Conservation (phyloP, 148 eudicot species). For the Nepenthes mirabilis region DNA sequence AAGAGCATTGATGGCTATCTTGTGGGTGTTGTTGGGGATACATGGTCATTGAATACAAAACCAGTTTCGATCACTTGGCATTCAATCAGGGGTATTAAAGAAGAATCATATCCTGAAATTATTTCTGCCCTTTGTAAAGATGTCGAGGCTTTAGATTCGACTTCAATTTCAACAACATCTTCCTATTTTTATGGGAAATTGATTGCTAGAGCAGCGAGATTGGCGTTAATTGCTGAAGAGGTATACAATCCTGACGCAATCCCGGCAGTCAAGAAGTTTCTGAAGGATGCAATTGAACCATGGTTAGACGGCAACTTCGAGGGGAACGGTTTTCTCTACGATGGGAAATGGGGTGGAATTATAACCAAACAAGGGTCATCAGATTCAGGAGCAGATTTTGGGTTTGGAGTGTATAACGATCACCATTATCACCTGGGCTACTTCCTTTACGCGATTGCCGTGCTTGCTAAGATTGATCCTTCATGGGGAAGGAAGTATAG, state of each 20-base stretch:
- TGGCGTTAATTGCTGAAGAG: conserved; percentile 92
- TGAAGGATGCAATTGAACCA: conserved; percentile 73
- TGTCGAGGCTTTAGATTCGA: conserved; percentile 37
- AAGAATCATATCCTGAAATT: conserved; percentile 51
- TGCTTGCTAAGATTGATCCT: conserved; percentile 86
- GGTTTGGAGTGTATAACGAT: conserved; percentile 85
- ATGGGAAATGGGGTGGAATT: conserved; percentile 81
- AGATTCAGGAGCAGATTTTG: conserved; percentile 80
- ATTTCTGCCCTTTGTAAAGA: conserved; percentile 49
- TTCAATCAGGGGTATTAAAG: conserved; percentile 53
- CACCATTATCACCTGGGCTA: conserved; percentile 90
- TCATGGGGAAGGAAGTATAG: conserved; percentile 72
- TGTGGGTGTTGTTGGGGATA: conserved; percentile 88
- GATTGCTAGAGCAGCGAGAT: conserved; percentile 82
- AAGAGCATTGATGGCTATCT: conserved; percentile 93
- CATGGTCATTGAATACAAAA: conserved; percentile 60
- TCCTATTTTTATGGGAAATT: conserved; percentile 77
- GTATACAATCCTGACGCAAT: conserved; percentile 50
- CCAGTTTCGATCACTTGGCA: conserved; percentile 82
- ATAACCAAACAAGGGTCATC: conserved; percentile 61
- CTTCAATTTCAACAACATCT: conserved; percentile 44
- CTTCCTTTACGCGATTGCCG: conserved; percentile 72
- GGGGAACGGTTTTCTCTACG: conserved; percentile 71
- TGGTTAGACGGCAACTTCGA: conserved; percentile 78
- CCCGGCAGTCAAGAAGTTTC: conserved; percentile 41